These are phyloP conservation scores for Paxillus rubicundulus DNA, from an alignment of 768 basidiomycete species.

Conservation along the genomic window DNA sequence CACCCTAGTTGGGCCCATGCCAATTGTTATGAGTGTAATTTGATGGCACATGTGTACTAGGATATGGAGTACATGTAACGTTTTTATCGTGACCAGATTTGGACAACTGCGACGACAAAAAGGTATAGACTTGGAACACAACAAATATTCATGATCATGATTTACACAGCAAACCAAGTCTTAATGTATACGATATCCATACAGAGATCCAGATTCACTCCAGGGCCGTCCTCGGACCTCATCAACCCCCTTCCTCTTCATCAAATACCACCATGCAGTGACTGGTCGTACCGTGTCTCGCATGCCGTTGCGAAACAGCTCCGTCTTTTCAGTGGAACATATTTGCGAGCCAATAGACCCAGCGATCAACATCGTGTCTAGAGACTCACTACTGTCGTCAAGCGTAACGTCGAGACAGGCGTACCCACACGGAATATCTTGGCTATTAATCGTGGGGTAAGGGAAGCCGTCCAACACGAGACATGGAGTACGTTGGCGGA, in stretches of 20 bases:
- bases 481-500: conserved; percentile 18
- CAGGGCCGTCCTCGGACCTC: background rate
- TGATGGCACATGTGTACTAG: no score
- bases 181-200: background rate
- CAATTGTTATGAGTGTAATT: no score
- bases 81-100: no score
- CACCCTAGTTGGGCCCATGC: no score
- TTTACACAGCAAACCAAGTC: background rate
- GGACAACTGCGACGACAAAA: no score
- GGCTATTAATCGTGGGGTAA: conserved; percentile 28
- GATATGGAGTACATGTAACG: no score
- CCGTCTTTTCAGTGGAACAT: conserved; percentile 29
- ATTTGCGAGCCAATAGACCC: conserved; percentile 29
- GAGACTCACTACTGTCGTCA: conserved; percentile 23
- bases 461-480: conserved; percentile 28
- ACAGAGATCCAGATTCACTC: no score
- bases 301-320: conserved; percentile 29
- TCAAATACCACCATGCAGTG: conserved; percentile 34
- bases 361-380: conserved; percentile 30
- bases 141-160: background rate
- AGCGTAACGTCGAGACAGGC: conserved; percentile 28
- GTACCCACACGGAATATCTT: conserved; percentile 30
- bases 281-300: conserved; percentile 32
- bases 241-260: conserved; percentile 2
- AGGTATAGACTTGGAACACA: no score